Evolutionary conservation across 805 yeast genomes (phyloP), one percentile per base, ranked within the genome.

Genomic region (Ogataea ganodermae): DNA sequence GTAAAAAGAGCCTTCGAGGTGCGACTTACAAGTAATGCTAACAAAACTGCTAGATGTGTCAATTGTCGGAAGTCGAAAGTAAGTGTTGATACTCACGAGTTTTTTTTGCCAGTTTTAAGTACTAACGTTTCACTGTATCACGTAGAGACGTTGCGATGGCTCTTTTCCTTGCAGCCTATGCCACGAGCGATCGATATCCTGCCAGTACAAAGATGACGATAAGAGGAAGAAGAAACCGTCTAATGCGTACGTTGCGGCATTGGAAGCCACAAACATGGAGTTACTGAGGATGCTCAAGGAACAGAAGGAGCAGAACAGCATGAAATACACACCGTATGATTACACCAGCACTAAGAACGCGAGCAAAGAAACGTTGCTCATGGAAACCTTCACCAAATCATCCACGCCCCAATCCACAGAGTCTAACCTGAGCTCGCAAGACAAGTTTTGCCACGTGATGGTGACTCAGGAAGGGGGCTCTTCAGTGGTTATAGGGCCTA

Each of bases 381-480:
- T 5, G 24, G 31, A 17, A 17, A n/a, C 4, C 16, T 22, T n/a
- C 26, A 40, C 38, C 17, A 23, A 24, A 14, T 2, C 30, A 18
- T 22, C 12, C 27, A 33, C 12, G 12, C 26, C 38, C 22, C 35
- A 20, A n/a, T 36, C 40, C 21, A n/a, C 17, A 4, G 18, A n/a
- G 17, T 27, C 31, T 14, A 24, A 16, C 18, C 18, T 14, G 16
- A 42, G 39, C 3, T 10, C 45, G 12, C 42, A 42, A 16, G 22
- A 37, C 22, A 37, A 42, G 24, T 44, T 49, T 18, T 27, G 35
- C 27, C 52, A 45, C 22, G 47, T 38, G 3, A 22, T 45, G 18
- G 41, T 49, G 17, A 37, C 47, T 16, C 49, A 49, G 21, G 49
- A 49, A 4, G 24, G 46, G 14, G 52, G 52, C 9, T 40, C 49